Evolutionary conservation across 352 stramenopile species (phyloP).

Genomic region (Phytophthora crassamura): DNA sequence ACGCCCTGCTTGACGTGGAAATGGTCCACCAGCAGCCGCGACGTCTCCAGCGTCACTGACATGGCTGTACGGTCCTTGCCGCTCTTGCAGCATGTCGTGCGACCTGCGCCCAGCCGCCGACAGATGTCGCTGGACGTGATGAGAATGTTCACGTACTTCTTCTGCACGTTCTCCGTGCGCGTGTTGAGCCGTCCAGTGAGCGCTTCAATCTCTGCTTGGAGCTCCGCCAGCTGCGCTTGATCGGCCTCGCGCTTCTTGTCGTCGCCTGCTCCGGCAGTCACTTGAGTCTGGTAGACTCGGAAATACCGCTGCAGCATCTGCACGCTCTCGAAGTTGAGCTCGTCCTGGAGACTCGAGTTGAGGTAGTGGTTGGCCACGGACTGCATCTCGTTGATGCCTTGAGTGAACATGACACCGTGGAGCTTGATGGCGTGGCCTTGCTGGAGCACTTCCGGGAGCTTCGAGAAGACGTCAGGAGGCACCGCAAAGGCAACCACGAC

Average conservation of each 20-base stretch:
- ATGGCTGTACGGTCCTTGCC: conserved; percentile 98
- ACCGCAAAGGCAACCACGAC: conserved; percentile 79
- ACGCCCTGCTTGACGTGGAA: conserved; percentile 89
- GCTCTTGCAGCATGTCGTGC: conserved; percentile 97
- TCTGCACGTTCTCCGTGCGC: conserved; percentile 73
- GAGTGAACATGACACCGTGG: conserved; percentile 84
- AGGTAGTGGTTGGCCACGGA: conserved; percentile 90
- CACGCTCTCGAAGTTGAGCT: conserved; percentile 85
- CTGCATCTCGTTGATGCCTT: conserved; percentile 96
- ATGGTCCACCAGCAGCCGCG: conserved; percentile 90
- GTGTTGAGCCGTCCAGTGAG: conserved; percentile 66
- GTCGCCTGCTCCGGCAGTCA: conserved; percentile 39
- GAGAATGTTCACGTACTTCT: conserved; percentile 90
- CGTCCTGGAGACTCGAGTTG: conserved; percentile 85
- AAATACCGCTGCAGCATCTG: conserved; percentile 79
- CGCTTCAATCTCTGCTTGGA: conserved; percentile 67
- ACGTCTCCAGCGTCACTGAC: conserved; percentile 96
- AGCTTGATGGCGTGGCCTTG: conserved; percentile 78
- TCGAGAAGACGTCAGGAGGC: conserved; percentile 57
- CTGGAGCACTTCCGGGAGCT: conserved; percentile 67
- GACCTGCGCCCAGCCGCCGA: conserved; percentile 90
- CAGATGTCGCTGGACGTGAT: conserved; percentile 89
- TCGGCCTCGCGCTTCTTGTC: conserved; percentile 36
- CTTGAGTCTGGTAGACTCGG: conserved; percentile 74
- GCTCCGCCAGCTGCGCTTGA: conserved; percentile 46